Evolutionary conservation across 208 protist species (phyloP), one percentile per base, ranked within the genome.

Genomic region (Vickermania spadyakhi): DNA sequence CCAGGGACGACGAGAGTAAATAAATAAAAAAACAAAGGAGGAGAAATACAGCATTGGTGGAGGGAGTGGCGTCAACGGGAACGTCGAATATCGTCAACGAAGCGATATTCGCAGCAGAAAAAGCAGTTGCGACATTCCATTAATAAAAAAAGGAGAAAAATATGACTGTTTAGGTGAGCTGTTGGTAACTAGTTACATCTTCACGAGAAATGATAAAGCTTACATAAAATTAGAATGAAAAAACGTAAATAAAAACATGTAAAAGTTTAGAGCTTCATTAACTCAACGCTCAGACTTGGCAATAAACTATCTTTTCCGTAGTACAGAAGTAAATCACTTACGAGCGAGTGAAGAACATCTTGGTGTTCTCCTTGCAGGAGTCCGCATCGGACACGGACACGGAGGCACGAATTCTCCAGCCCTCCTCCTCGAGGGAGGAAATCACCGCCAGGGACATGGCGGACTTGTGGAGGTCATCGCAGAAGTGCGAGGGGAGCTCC

Each of bases 401-500:
- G 42, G 81, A 82, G 22, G 84, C 78, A n/a, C 81, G 78, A 27
- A 96, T 73, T 14, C 61, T 69, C 91, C 91, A 96, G 28, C 89
- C 91, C 31, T 96, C 91, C 25, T 82, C 64, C 68, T 91, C 78
- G 5, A 96, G 67, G 13, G 60, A 75, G 64, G 90, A 70, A 29
- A 93, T 84, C 41, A 96, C 79, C 1, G 78, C 69, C 7, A 91
- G 71, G 49, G 77, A 89, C 31, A 95, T 78, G 25, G 79, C 50
- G 0, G 87, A 86, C 56, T 89, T 87, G 76, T 93, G 87, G 1
- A 96, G 73, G 52, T 95, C 83, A 58, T 96, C 75, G 62, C 91
- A 96, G 65, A 87, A 96, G 63, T 96, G 91, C 73, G 93, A 87
- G 23, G 71, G 72, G 13, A 96, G 68, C 41, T 93, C 86, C 71